Evolutionary conservation across 2,329 filamentous ascomycete species (phyloP), one percentile per base, ranked within the genome.

Genomic region (Trichothecium roseum): DNA sequence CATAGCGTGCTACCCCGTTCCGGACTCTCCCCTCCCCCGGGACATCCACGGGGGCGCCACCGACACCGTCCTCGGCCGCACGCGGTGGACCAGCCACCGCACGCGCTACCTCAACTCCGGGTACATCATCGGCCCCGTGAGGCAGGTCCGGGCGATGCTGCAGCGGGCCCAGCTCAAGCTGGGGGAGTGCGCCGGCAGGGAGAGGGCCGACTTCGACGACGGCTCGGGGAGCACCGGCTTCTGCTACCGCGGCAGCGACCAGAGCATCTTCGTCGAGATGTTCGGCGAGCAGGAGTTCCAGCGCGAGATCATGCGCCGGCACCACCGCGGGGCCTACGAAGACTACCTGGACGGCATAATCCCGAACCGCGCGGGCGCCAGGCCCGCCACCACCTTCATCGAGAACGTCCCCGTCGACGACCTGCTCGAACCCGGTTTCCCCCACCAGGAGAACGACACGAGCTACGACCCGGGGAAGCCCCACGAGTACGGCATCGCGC

Each of bases 201-300:
- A 35, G 1, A 39, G 13, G 2, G 37, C 32, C 3, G 28, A 20
- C 17, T 43, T 39, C n/a, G 46, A 51, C 31, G 34, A 46, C 12
- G 37, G 39, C 16, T 30, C 32, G 4, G 26, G 38, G 5, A 27
- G 9, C 4, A 38, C 43, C 3, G 42, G 46, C 20, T 18, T 37
- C 16, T 52, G 48, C 38, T 46, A 48, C 35, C 32, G 22, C 10
- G 50, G 49, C 3, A 52, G 47, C 31, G 50, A 54, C 32, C 51
- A 54, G 37, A 45, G 43, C 36, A 44, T 53, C 39, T 52, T 50
- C 33, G 42, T 42, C 37, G 50, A 53, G 37, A 51, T 52, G 35
- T 47, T 45, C 30, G 50, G 48, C 10, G 45, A 50, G 40, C 51
- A 53, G 20, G 50, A 52, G 40, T 48, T 45, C 33, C 46, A 51